phyloP scores from a whole-genome alignment of 2,329 filamentous ascomycete genomes.

The Bipolaris bicolor region DNA sequence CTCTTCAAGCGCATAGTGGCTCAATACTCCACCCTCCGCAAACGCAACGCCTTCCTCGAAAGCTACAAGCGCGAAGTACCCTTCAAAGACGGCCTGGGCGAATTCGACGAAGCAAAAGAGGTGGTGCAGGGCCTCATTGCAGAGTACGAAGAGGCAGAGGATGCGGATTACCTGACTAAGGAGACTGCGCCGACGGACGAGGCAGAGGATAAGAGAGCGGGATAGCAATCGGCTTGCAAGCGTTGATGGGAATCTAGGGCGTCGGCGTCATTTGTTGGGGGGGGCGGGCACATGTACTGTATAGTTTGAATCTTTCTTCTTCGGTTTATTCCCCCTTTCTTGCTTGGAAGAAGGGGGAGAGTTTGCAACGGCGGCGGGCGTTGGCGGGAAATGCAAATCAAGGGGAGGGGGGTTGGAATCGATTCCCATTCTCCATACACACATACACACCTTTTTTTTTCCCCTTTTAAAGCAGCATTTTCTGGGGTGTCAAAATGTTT shows the following conservation, averaged over 20 bases:
- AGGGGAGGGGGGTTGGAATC: neutral
- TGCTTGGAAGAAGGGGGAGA: too few relatives aligned
- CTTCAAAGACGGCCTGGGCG: constrained; percentile 87
- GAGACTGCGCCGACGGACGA: constrained; percentile 56
- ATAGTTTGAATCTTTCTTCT: too few relatives aligned
- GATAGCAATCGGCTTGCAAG: constrained; percentile 11
- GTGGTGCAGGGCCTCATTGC: constrained; percentile 89
- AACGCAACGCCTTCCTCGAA: constrained; percentile 96
- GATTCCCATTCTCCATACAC: neutral
- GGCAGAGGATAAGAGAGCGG: constrained; percentile 41
- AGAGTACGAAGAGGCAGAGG: constrained; percentile 95
- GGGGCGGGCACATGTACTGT: too few relatives aligned
- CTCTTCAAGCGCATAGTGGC: constrained; percentile 92
- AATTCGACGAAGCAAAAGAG: constrained; percentile 93
- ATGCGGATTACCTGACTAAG: constrained; percentile 85
- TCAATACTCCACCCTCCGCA: constrained; percentile 92
- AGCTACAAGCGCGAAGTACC: constrained; percentile 94
- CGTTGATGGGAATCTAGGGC: neutral
- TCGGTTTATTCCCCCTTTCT: too few relatives aligned
- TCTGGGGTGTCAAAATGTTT: neutral
- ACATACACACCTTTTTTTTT: too few relatives aligned
- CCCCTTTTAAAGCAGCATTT: neutral
- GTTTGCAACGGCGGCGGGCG: neutral
- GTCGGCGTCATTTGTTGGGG: constrained; percentile 3
- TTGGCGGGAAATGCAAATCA: neutral